Conservation (phyloP, 768 basidiomycete species). For the Gymnopilus dilepis region DNA sequence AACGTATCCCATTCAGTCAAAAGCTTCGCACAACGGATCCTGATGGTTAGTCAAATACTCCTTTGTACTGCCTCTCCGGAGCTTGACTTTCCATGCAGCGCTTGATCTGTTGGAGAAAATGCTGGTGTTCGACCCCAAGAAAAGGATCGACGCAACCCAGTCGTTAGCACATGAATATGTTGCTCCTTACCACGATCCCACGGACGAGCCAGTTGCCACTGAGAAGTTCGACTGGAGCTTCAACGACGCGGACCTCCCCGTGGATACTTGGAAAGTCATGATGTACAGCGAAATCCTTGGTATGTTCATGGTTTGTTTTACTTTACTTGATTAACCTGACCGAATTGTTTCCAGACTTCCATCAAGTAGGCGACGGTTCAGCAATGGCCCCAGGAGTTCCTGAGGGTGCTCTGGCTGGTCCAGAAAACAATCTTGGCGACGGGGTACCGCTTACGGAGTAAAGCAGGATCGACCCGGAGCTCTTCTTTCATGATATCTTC, state of each 20-base stretch:
- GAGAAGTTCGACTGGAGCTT: constrained; percentile 99
- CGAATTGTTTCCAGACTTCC: constrained; percentile 61
- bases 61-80: not conserved
- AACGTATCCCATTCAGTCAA: constrained; percentile 93
- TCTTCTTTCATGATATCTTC: constrained; percentile 16
- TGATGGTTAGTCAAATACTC: constrained; percentile 59
- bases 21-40: constrained; percentile 90
- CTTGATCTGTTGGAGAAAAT: constrained; percentile 97
- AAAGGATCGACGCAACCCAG: constrained; percentile 92
- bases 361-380: constrained; percentile 69
- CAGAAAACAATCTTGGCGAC: constrained; percentile 41
- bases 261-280: constrained; percentile 99
- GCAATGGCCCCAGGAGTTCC: constrained; percentile 55
- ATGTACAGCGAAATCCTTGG: constrained; percentile 99
- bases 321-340: not conserved
- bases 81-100: constrained; percentile 49
- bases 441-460: constrained; percentile 24
- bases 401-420: constrained; percentile 73
- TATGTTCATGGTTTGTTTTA: constrained; percentile 40
- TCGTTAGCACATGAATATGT: constrained; percentile 95
- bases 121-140: constrained; percentile 98
- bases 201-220: constrained; percentile 92
- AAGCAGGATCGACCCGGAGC: constrained; percentile 3
- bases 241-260: constrained; percentile 98
- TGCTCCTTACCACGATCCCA: constrained; percentile 96